A percentile compares a stretch with the other conserved stretches of the same genome.
These are phyloP conservation scores for Ophiostoma pallidulum DNA, from an alignment of 2,329 filamentous ascomycete genomes.

Conservation along the genomic window DNA sequence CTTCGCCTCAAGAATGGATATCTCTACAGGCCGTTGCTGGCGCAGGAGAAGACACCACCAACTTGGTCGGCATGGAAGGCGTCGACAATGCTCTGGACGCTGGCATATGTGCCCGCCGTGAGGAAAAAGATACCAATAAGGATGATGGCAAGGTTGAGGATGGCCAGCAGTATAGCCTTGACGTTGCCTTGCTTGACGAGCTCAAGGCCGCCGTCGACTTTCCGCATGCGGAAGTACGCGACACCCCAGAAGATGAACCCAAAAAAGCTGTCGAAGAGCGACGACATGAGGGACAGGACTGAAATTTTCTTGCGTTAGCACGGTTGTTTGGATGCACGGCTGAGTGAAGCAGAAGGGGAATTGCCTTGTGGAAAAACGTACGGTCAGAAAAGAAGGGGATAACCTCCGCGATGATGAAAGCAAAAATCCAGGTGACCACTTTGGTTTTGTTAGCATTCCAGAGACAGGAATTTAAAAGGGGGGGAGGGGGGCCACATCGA, in stretches of 20 bases:
- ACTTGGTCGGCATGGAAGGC: conserved; percentile 58
- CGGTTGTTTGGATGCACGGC: conserved; percentile 21
- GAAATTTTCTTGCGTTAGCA: not conserved
- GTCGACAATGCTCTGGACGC: conserved; percentile 64
- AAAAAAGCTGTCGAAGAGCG: conserved; percentile 85
- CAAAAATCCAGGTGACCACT: conserved; percentile 68
- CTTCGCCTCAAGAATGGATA: too few species aligned
- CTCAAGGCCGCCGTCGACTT: conserved; percentile 48
- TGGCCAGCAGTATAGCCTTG: conserved; percentile 42
- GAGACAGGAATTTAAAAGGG: too few species aligned
- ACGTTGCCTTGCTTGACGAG: conserved; percentile 45
- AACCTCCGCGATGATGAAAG: conserved; percentile 84
- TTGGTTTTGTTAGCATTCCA: conserved; percentile 4
- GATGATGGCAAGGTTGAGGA: conserved; percentile 65
- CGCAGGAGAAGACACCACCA: conserved; percentile 65
- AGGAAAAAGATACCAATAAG: conserved; percentile 71
- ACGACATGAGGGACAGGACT: conserved; percentile 68
- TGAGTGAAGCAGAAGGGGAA: conserved; percentile 17
- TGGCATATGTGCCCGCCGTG: conserved; percentile 70
- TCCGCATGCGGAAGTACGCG: conserved; percentile 68
- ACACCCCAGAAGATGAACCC: conserved; percentile 94
- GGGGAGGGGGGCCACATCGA: not conserved
- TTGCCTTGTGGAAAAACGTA: conserved; percentile 26
- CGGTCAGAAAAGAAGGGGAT: conserved; percentile 85
- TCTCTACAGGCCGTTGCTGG: conserved; percentile 52